Evolutionary conservation across 495 filamentous ascomycete species (phyloP), one percentile per base, ranked within the genome.

Genomic region (Cercophora newfieldiana): DNA sequence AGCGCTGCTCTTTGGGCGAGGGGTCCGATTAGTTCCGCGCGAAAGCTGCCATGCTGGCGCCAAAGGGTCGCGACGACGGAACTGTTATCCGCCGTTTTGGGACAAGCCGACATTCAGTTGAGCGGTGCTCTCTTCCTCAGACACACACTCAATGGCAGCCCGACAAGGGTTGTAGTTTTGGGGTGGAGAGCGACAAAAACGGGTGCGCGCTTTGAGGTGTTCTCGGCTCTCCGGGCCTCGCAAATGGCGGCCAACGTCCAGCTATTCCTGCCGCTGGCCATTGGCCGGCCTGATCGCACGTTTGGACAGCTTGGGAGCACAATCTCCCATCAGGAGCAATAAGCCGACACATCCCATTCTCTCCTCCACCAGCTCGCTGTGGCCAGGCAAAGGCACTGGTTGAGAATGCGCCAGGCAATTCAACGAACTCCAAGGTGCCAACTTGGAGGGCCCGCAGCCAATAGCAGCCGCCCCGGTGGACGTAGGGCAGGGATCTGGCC

Each of bases 391-490:
- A 68, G 70, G 57, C 70, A 69, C 63, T 72, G 72, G 74, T 67
- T 48, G 68, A 76, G 74, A 71, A 66, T 68, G 73, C 73, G 73
- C 73, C 71, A 75, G 69, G 51, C 66, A 75, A 65, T 65, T 63
- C 58, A 64, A 67, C 58, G 61, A 70, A 68, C 64, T 64, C 55
- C 56, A 37, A 60, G 58, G 33, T 63, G 64, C 66, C 68, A 56
- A 37, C 33, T 59, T 31, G 66, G 64, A 71, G 58, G 59, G 30
- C 59, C 59, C 25, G 60, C 61, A 70, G 58, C 75, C 75, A 77
- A 75, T 73, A 55, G 58, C 61, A 50, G 63, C 53, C 10, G 44
- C 44, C 58, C 68, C 59, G 59, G 56, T 44, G 57, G 50, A 30
- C 50, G 48, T 44, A 49, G 63, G 29, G 61, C 71, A 74, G 68